Evolutionary conservation across 495 filamentous ascomycete genomes (phyloP).

Genomic region (Trichoderma virens): DNA sequence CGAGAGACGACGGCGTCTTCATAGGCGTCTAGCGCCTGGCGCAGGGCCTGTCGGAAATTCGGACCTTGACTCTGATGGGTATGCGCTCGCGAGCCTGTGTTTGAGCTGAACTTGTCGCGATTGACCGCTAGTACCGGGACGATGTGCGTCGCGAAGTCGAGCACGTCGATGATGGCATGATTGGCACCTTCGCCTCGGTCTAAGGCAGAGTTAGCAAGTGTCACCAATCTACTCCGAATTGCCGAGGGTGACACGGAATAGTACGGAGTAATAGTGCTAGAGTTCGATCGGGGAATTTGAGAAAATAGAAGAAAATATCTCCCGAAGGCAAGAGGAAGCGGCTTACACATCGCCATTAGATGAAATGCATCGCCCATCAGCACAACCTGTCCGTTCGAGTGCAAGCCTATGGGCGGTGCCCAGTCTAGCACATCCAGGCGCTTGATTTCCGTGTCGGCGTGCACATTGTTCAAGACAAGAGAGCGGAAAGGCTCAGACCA

Average conservation of each 20-base stretch:
- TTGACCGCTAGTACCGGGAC: not conserved
- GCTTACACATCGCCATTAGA: slow-evolving; percentile 57
- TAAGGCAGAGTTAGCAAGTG: slow-evolving; percentile 11
- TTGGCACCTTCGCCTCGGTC: slow-evolving; percentile 39
- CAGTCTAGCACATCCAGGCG: slow-evolving; percentile 51
- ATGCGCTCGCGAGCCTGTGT: not conserved
- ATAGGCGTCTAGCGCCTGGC: slow-evolving; percentile 36
- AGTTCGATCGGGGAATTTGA: not conserved
- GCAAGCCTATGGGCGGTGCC: slow-evolving; percentile 27
- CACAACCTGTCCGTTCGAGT: slow-evolving; percentile 32
- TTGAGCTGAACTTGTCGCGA: not conserved
- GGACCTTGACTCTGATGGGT: not conserved
- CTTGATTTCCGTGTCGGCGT: slow-evolving; percentile 39
- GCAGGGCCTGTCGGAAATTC: slow-evolving; percentile 10
- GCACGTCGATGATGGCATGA: slow-evolving; percentile 34
- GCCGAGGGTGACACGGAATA: no score
- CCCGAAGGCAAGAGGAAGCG: not conserved
- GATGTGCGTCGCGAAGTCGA: slow-evolving; percentile 22
- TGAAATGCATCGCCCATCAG: slow-evolving; percentile 55
- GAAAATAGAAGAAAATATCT: not conserved
- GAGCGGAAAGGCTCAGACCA: slow-evolving; percentile 52
- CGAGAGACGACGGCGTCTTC: slow-evolving; percentile 45
- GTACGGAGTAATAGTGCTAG: no score
- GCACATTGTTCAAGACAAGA: slow-evolving; percentile 34
- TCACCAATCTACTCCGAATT: not conserved